phyloP scores from a whole-genome alignment of 2,329 filamentous ascomycete species.

The Pyricularia pennisetigena region DNA sequence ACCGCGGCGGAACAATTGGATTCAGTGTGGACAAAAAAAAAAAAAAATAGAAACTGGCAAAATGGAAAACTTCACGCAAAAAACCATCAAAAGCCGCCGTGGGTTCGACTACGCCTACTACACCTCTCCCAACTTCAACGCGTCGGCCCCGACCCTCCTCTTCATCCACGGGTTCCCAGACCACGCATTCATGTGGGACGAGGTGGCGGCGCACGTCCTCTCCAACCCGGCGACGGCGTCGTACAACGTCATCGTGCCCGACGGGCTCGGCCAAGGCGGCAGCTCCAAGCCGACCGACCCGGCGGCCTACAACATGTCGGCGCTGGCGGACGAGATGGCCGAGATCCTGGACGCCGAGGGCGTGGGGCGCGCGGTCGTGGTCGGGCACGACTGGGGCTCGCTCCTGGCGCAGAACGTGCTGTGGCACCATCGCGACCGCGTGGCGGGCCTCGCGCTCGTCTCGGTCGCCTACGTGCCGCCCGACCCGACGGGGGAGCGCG shows the following conservation, averaged over 20 bases:
- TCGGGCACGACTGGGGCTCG: conserved; percentile 42
- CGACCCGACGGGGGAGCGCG: conserved; percentile 14
- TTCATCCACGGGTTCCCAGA: conserved; percentile 42
- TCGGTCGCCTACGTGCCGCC: conserved; percentile 31
- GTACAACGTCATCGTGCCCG: conserved; percentile 25
- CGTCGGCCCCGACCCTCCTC: conserved; percentile 22
- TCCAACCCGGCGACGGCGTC: not conserved
- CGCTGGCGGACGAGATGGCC: conserved; percentile 24
- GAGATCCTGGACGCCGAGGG: conserved; percentile 29
- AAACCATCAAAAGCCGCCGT: conserved; percentile 18
- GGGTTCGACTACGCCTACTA: conserved; percentile 31
- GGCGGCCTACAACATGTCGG: conserved; percentile 23
- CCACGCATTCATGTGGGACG: conserved; percentile 30
- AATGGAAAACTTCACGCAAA: conserved; percentile 17
- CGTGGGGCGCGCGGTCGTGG: conserved; percentile 22
- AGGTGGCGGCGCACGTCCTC: conserved; percentile 25
- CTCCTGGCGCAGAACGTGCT: conserved; percentile 27
- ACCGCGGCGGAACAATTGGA: no score
- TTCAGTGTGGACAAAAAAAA: no score
- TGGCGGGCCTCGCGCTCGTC: conserved; percentile 29
- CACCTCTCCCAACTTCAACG: conserved; percentile 9
- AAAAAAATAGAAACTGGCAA: not conserved
- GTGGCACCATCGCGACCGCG: conserved; percentile 27
- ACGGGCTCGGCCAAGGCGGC: conserved; percentile 27
- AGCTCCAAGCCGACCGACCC: conserved; percentile 29